Evolutionary conservation across 495 filamentous ascomycete genomes (phyloP).

Genomic region (Umbilicaria muhlenbergii): DNA sequence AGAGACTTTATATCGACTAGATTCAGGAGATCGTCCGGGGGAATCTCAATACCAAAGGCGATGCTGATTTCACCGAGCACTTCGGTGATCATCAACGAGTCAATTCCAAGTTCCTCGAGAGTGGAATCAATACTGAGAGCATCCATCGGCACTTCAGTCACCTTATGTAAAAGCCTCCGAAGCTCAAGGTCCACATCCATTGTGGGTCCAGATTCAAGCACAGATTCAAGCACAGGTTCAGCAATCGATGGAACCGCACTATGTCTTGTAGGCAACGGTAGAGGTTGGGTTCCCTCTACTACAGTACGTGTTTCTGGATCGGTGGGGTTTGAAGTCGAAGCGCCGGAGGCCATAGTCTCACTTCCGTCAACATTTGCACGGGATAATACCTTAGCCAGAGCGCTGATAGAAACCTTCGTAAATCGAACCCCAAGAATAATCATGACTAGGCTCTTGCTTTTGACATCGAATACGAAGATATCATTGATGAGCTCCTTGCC

Average conservation of each 20-base stretch:
- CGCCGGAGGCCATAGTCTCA: no score
- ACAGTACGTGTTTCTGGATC: no score
- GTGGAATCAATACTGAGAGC: conserved; percentile 10
- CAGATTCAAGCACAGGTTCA: no score
- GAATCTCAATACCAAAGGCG: conserved; percentile 7
- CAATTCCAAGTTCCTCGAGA: conserved; percentile 23
- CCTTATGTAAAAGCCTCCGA: conserved; percentile 12
- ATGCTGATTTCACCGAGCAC: conserved; percentile 21
- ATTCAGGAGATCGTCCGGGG: background rate
- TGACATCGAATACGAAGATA: conserved; percentile 19
- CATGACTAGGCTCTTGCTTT: conserved; percentile 10
- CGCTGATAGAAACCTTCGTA: conserved; percentile 11
- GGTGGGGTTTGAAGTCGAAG: no score
- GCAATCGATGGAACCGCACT: no score
- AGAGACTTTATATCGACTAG: background rate
- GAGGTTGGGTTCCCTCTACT: no score
- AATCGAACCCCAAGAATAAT: conserved; percentile 19
- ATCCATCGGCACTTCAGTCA: conserved; percentile 14
- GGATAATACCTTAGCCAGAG: conserved; percentile 11
- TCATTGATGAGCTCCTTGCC: conserved; percentile 14
- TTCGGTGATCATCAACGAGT: conserved; percentile 28
- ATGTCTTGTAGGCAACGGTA: no score
- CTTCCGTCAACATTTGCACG: conserved; percentile 1
- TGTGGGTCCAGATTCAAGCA: no score
- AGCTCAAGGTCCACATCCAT: background rate